These are phyloP conservation scores for Pseudevernia furfuracea DNA, from an alignment of 495 filamentous ascomycete species.

Conservation along the genomic window DNA sequence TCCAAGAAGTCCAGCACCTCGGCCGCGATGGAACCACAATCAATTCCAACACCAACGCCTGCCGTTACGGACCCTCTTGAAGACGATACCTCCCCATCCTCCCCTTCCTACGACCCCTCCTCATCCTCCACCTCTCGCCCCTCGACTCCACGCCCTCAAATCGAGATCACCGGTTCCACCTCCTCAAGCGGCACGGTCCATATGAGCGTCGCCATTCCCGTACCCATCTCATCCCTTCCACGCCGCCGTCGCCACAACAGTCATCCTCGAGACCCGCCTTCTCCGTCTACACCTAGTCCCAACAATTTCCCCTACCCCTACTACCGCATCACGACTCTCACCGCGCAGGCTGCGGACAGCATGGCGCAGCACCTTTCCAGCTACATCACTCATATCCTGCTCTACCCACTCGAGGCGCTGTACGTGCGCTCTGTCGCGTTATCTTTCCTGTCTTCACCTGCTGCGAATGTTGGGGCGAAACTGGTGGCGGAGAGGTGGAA, in stretches of 20 bases:
- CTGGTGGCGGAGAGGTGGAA: constrained; percentile 12
- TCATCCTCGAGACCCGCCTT: background rate
- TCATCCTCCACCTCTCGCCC: constrained; percentile 15
- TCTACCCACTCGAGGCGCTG: constrained; percentile 43
- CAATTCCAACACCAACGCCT: background rate
- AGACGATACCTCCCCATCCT: background rate
- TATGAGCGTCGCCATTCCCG: constrained; percentile 32
- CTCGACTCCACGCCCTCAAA: constrained; percentile 28
- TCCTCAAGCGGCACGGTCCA: constrained; percentile 37
- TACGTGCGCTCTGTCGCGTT: constrained; percentile 41
- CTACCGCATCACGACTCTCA: constrained; percentile 46
- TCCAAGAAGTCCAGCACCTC: background rate
- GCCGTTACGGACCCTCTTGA: background rate
- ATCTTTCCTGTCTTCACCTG: constrained; percentile 33
- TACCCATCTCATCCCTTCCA: background rate
- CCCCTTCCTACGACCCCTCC: constrained; percentile 1
- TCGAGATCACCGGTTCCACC: constrained; percentile 21
- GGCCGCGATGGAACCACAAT: background rate
- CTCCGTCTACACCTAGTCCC: constrained; percentile 19
- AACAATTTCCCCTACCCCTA: constrained; percentile 17
- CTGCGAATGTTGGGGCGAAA: constrained; percentile 17
- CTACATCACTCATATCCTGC: constrained; percentile 37
- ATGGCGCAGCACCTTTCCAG: constrained; percentile 40
- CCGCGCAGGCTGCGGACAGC: constrained; percentile 40
- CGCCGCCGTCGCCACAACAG: background rate